phyloP scores from a whole-genome alignment of 306 rosid species.

The Casuarina cunninghamiana region DNA sequence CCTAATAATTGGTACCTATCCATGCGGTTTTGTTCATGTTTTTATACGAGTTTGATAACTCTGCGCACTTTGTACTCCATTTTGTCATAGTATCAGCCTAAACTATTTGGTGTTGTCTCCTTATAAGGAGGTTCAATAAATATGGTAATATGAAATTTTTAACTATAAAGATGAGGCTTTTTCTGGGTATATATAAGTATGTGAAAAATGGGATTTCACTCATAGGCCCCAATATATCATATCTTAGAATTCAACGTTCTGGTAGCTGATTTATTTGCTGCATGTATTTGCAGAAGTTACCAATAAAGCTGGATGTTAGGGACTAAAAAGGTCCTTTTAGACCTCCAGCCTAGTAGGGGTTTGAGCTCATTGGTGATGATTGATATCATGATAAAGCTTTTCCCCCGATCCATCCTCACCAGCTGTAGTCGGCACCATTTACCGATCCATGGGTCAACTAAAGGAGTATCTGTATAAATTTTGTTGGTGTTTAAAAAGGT shows the following conservation, averaged over 20 bases:
- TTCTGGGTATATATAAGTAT: not conserved
- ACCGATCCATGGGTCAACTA: too few relatives aligned
- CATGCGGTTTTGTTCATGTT: not conserved
- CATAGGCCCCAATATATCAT: not conserved
- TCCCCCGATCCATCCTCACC: too few relatives aligned
- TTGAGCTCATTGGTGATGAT: too few relatives aligned
- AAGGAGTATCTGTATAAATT: too few relatives aligned
- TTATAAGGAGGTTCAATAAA: not conserved
- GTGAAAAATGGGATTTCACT: not conserved
- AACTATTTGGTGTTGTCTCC: not conserved
- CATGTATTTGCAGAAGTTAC: not conserved
- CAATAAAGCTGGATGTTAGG: too few relatives aligned
- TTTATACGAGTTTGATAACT: too few relatives aligned
- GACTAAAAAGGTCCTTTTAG: too few relatives aligned
- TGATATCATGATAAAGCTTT: too few relatives aligned
- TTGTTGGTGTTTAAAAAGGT: too few relatives aligned
- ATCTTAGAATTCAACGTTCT: not conserved
- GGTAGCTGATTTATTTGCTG: not conserved
- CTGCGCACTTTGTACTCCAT: not conserved
- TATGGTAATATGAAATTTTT: not conserved
- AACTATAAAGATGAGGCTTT: not conserved
- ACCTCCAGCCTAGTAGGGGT: too few relatives aligned
- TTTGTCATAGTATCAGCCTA: not conserved
- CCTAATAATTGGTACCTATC: not conserved
- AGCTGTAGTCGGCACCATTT: too few relatives aligned